These are phyloP conservation scores for Clarireedia paspali DNA, from an alignment of 2,329 filamentous ascomycete species.

Conservation along the genomic window DNA sequence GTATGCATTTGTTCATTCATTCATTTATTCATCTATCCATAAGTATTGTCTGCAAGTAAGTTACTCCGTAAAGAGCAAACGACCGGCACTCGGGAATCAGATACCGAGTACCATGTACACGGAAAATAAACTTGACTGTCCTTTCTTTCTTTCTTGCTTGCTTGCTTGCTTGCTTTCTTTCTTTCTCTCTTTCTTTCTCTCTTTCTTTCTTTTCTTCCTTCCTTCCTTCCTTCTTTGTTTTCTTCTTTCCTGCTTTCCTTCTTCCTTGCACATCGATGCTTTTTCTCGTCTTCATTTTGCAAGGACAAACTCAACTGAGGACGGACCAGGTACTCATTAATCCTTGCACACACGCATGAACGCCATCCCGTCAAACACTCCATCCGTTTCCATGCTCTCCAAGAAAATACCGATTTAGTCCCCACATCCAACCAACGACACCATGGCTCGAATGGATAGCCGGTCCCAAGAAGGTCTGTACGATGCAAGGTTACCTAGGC, in stretches of 20 bases:
- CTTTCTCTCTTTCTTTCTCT: background rate
- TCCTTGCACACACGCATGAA: conserved; percentile 1
- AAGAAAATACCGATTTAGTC: background rate
- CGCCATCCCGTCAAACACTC: conserved; percentile 1
- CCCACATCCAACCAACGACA: conserved; percentile 1
- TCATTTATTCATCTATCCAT: too few species aligned
- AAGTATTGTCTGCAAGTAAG: background rate
- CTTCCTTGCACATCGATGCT: too few species aligned
- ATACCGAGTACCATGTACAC: background rate
- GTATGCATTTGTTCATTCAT: too few species aligned
- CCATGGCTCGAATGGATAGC: background rate
- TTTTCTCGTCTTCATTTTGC: too few species aligned
- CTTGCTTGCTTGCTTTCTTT: background rate
- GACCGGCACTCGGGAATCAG: background rate
- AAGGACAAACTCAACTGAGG: too few species aligned
- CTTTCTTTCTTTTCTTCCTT: background rate
- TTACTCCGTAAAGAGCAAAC: background rate
- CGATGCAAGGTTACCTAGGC: too few species aligned
- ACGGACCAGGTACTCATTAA: background rate
- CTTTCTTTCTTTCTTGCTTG: background rate
- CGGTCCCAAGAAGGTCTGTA: background rate
- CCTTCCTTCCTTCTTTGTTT: too few species aligned
- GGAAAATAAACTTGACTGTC: too few species aligned
- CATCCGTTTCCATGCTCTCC: conserved; percentile 1
- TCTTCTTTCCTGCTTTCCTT: too few species aligned